A percentile compares a stretch with the other conserved stretches of the same genome.
Conservation (phyloP, 257 asterid genomes). For the Penstemon newberryi region DNA sequence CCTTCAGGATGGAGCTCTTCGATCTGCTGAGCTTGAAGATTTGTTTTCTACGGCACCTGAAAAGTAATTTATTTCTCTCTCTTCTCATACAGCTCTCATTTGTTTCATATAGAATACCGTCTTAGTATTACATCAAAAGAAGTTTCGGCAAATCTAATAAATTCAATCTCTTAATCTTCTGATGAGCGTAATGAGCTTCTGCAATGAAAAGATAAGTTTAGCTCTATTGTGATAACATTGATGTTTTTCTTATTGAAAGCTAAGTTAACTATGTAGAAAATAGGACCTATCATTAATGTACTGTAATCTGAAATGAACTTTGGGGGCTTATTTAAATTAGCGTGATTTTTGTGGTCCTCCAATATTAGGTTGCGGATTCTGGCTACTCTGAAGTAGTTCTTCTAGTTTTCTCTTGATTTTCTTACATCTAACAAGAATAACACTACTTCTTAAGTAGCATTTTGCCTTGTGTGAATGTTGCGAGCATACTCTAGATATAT, state of each 20-base stretch:
- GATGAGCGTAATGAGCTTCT: constrained; percentile 14
- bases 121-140: not conserved
- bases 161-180: not conserved
- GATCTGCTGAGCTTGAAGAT: constrained; percentile 83
- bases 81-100: constrained; percentile 13
- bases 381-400: constrained; percentile 2
- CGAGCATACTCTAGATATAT: constrained; percentile 1
- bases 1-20: constrained; percentile 86
- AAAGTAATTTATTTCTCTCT: constrained; percentile 57
- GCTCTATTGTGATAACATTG: not conserved
- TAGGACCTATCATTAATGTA: too few relatives aligned
- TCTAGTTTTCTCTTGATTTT: constrained; percentile 17
- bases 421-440: not conserved
- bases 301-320: too few relatives aligned
- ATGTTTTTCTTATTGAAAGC: not conserved
- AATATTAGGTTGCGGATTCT: not conserved
- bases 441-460: not conserved
- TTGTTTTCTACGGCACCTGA: constrained; percentile 95
- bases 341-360: not conserved
- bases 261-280: not conserved
- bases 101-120: constrained; percentile 15
- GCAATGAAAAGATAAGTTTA: constrained; percentile 6
- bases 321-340: not conserved
- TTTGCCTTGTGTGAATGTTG: not conserved
- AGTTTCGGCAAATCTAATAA: constrained; percentile 13